Conservation (phyloP, 306 rosid species). For the Rosa rugosa region DNA sequence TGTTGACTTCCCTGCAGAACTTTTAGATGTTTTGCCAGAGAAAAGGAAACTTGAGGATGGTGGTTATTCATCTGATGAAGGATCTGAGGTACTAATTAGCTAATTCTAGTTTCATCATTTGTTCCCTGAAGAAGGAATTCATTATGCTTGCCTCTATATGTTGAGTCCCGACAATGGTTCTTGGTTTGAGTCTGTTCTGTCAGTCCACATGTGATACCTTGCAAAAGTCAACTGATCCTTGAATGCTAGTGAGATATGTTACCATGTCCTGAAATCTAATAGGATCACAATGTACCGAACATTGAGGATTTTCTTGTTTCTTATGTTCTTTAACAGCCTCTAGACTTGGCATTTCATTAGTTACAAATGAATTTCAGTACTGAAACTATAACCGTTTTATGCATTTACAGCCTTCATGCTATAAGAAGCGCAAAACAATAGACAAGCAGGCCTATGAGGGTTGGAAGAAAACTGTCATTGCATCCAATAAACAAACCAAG, state of each 20-base stretch:
- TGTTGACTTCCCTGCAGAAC: constrained; percentile 36
- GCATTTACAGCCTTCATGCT: constrained; percentile 59
- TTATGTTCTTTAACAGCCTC: background rate
- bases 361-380: background rate
- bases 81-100: constrained; percentile 51
- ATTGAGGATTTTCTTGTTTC: background rate
- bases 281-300: background rate
- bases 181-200: background rate
- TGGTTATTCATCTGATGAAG: constrained; percentile 78
- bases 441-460: constrained; percentile 56
- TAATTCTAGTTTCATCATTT: constrained; percentile 4
- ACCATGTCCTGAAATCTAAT: background rate
- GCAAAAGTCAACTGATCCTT: background rate
- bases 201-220: background rate
- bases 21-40: constrained; percentile 70
- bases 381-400: constrained; percentile 18
- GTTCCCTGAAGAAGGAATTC: background rate
- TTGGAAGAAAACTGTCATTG: constrained; percentile 70
- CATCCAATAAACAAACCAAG: constrained; percentile 55
- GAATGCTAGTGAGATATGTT: background rate
- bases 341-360: background rate
- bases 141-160: background rate
- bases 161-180: too few species aligned
- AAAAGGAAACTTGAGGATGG: constrained; percentile 83
- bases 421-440: constrained; percentile 53